Evolutionary conservation across 495 filamentous ascomycete genomes (phyloP).

Genomic region (Hypoxylon cercidicola): DNA sequence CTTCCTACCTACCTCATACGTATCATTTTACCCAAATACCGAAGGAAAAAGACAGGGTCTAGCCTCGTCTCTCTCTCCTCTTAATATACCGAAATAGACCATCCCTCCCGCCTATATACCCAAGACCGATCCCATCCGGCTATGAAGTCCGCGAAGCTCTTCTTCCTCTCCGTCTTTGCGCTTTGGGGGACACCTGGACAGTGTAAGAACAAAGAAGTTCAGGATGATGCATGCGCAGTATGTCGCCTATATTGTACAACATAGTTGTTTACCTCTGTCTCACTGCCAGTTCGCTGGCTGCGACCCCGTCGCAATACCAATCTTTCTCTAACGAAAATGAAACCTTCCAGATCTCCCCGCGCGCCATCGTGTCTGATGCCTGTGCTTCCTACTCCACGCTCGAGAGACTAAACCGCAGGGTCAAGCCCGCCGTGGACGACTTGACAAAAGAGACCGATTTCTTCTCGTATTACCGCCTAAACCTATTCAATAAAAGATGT

Average conservation of each 20-base stretch:
- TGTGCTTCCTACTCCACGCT: constrained; percentile 92
- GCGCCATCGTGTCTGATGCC: constrained; percentile 79
- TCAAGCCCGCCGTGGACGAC: constrained; percentile 82
- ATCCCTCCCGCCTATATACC: constrained; percentile 33
- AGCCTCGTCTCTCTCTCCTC: constrained; percentile 33
- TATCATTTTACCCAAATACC: constrained; percentile 22
- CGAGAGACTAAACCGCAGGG: constrained; percentile 79
- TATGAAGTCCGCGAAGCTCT: constrained; percentile 75
- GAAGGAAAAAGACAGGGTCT: constrained; percentile 22
- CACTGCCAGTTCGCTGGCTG: constrained; percentile 36
- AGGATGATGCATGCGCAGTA: constrained; percentile 61
- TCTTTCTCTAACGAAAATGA: constrained; percentile 51
- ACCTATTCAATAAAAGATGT: constrained; percentile 94
- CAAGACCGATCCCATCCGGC: constrained; percentile 36
- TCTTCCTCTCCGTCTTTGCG: constrained; percentile 81
- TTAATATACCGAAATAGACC: constrained; percentile 34
- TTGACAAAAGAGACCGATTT: constrained; percentile 92
- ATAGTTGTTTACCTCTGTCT: constrained; percentile 38
- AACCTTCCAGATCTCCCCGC: constrained; percentile 61
- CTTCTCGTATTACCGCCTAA: constrained; percentile 96
- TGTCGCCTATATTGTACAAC: constrained; percentile 44
- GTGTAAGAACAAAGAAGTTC: constrained; percentile 50
- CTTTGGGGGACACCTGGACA: constrained; percentile 67
- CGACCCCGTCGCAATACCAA: constrained; percentile 34
- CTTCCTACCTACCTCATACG: constrained; percentile 23